These are phyloP conservation scores for Suhomyces sp. DNA, from an alignment of 805 yeast species.

Conservation along the genomic window DNA sequence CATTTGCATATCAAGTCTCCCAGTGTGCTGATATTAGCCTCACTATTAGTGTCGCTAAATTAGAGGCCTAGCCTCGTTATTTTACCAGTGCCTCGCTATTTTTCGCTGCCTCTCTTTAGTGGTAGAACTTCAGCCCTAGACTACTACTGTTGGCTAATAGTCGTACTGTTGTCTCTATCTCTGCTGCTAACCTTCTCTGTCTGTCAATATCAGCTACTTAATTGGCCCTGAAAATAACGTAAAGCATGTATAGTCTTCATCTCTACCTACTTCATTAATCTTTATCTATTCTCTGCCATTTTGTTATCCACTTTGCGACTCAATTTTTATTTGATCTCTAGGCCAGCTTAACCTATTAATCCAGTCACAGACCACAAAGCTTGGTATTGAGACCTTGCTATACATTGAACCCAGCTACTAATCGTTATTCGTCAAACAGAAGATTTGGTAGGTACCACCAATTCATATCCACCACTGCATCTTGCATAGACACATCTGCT, in stretches of 20 bases:
- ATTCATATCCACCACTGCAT: not conserved
- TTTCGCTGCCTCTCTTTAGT: not conserved
- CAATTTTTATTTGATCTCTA: not conserved
- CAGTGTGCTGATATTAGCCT: too few species aligned
- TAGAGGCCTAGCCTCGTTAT: too few species aligned
- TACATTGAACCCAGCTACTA: not conserved
- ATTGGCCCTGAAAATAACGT: not conserved
- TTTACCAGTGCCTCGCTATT: not conserved
- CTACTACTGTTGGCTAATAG: too few species aligned
- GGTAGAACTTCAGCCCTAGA: not conserved
- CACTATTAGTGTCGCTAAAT: too few species aligned
- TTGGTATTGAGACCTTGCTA: not conserved
- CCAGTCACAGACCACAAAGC: not conserved
- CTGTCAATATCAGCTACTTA: not conserved
- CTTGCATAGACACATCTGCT: not conserved
- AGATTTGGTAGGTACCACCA: not conserved
- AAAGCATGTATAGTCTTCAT: not conserved
- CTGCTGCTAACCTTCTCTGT: not conserved
- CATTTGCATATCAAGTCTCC: too few species aligned
- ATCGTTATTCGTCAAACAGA: not conserved
- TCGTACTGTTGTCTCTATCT: not conserved
- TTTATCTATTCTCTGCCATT: not conserved
- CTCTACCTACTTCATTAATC: not conserved
- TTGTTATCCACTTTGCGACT: not conserved
- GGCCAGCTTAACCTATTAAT: not conserved